These are phyloP conservation scores for Pseudocercospora eumusae DNA, from an alignment of 2,329 filamentous ascomycete species.

Conservation along the genomic window DNA sequence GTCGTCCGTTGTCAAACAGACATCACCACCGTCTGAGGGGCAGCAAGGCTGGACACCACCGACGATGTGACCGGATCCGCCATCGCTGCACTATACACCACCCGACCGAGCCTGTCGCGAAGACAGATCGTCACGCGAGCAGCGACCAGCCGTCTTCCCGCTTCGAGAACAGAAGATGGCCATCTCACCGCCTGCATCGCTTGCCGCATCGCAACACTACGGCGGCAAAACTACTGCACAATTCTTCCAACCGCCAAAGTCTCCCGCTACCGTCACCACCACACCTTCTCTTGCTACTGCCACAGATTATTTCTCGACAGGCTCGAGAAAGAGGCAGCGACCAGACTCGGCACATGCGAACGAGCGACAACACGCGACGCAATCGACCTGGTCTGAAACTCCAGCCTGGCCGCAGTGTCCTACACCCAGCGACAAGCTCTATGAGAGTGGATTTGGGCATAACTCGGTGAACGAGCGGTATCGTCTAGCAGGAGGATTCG, in stretches of 20 bases:
- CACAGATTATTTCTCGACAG: slow-evolving; percentile 36
- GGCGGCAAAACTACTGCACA: slow-evolving; percentile 29
- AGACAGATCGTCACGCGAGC: slow-evolving; percentile 23
- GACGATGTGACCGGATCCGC: neutral
- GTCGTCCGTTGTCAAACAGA: too few species aligned
- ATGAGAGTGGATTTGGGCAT: slow-evolving; percentile 33
- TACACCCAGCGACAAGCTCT: slow-evolving; percentile 30
- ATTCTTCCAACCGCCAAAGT: slow-evolving; percentile 48
- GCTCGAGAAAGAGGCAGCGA: slow-evolving; percentile 38
- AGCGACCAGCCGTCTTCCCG: slow-evolving; percentile 18
- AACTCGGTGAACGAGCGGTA: slow-evolving; percentile 55
- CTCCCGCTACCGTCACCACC: slow-evolving; percentile 41
- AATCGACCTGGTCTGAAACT: slow-evolving; percentile 20
- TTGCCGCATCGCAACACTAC: slow-evolving; percentile 20
- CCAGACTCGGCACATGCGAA: slow-evolving; percentile 30
- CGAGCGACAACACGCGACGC: slow-evolving; percentile 16
- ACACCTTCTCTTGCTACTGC: slow-evolving; percentile 30
- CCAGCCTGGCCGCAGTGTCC: slow-evolving; percentile 29
- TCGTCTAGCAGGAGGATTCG: slow-evolving; percentile 53
- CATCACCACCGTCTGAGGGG: neutral
- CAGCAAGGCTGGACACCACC: neutral
- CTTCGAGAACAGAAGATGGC: slow-evolving; percentile 19
- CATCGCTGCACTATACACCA: neutral
- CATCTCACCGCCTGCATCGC: slow-evolving; percentile 26
- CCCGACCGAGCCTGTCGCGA: neutral